Evolutionary conservation across 2,329 filamentous ascomycete genomes (phyloP).

Genomic region (Tothia fuscella): DNA sequence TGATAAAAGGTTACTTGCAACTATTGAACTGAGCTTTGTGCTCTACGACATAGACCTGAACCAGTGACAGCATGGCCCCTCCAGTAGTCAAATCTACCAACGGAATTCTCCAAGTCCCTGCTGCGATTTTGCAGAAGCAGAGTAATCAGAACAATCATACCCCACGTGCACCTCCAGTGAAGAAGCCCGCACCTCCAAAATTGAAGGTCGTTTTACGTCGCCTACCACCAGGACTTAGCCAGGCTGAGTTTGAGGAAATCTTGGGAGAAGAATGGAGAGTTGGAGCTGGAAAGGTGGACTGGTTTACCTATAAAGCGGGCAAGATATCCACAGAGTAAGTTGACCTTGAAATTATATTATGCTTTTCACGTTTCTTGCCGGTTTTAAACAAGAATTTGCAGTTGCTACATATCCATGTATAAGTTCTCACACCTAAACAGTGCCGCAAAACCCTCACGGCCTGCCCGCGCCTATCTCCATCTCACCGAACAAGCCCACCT

Average conservation of each 20-base stretch:
- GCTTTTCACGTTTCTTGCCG: too few relatives aligned
- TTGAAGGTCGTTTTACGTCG: slow-evolving; percentile 78
- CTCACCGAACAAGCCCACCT: slow-evolving; percentile 61
- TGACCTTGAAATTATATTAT: too few relatives aligned
- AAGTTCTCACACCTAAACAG: slow-evolving; percentile 33
- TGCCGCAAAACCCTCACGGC: slow-evolving; percentile 72
- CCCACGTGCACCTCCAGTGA: not conserved
- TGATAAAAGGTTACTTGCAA: too few relatives aligned
- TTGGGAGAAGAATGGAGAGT: slow-evolving; percentile 72
- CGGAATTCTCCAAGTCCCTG: slow-evolving; percentile 25
- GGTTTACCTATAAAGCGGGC: slow-evolving; percentile 59
- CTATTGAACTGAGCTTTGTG: too few relatives aligned
- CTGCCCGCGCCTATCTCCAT: slow-evolving; percentile 72
- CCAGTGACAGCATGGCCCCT: slow-evolving; percentile 4
- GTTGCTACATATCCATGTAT: not conserved
- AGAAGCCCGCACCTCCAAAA: slow-evolving; percentile 40
- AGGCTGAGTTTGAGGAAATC: slow-evolving; percentile 59
- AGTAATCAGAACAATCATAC: not conserved
- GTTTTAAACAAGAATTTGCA: too few relatives aligned
- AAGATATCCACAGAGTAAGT: slow-evolving; percentile 77
- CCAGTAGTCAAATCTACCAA: slow-evolving; percentile 17
- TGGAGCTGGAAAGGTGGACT: slow-evolving; percentile 75
- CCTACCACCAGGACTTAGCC: slow-evolving; percentile 74
- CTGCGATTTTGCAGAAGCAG: slow-evolving; percentile 23
- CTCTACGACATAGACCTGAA: too few relatives aligned